Conservation (phyloP, 2,329 filamentous ascomycete genomes). For the Tympanopsis confertula region DNA sequence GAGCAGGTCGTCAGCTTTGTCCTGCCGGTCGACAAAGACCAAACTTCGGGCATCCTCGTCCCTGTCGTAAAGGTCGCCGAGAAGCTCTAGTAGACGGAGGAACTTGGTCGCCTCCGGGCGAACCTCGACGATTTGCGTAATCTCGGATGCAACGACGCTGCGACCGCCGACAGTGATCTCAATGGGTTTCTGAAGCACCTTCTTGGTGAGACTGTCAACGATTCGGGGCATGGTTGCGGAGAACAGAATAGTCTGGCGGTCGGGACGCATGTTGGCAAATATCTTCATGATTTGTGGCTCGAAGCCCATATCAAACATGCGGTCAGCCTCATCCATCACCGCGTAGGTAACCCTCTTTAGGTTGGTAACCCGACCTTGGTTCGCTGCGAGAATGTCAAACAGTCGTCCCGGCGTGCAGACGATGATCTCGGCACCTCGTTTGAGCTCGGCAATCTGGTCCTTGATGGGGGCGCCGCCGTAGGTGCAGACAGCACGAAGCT, state of each 20-base stretch:
- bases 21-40: constrained; percentile 86
- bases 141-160: constrained; percentile 79
- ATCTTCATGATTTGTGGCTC: constrained; percentile 98
- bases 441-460: constrained; percentile 92
- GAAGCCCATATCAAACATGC: constrained; percentile 99
- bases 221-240: constrained; percentile 92
- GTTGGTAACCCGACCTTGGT: constrained; percentile 88
- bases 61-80: constrained; percentile 74
- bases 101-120: constrained; percentile 76
- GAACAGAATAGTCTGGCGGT: constrained; percentile 88
- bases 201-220: constrained; percentile 82
- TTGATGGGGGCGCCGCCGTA: constrained; percentile 94
- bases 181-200: constrained; percentile 72
- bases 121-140: constrained; percentile 86
- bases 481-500: constrained; percentile 76
- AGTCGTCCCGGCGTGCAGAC: constrained; percentile 91
- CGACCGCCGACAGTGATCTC: constrained; percentile 91
- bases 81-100: constrained; percentile 67
- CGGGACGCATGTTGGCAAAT: constrained; percentile 78
- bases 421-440: constrained; percentile 87
- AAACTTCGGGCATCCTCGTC: constrained; percentile 84
- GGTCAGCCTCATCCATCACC: constrained; percentile 91
- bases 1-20: constrained; percentile 72
- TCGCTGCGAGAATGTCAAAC: constrained; percentile 88
- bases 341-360: constrained; percentile 81